phyloP scores from a whole-genome alignment of 345 rosid genomes.

The Eucalyptus paniculata region DNA sequence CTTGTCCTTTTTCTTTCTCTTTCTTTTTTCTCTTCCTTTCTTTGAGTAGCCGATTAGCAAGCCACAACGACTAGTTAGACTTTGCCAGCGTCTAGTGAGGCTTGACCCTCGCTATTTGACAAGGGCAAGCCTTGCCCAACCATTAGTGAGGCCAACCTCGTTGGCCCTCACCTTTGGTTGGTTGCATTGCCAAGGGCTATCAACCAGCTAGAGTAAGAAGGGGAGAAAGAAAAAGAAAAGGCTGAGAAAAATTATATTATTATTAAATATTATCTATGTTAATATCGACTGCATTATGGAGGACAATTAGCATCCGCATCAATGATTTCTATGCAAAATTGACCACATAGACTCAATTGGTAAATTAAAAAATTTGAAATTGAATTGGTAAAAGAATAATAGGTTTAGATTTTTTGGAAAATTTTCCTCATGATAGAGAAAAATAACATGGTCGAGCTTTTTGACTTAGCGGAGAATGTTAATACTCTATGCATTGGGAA shows the following conservation, averaged over 20 bases:
- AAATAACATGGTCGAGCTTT: background rate
- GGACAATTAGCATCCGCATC: accelerated
- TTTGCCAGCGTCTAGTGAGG: too few species aligned
- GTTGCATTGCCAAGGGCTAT: accelerated
- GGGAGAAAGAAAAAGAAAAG: too few species aligned
- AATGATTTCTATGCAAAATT: accelerated
- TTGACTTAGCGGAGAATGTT: background rate
- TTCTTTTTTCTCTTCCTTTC: background rate
- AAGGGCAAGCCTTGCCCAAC: background rate
- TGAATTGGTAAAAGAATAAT: too few species aligned
- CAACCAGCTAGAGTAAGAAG: too few species aligned
- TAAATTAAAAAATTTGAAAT: too few species aligned
- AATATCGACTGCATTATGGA: accelerated
- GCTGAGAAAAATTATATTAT: too few species aligned
- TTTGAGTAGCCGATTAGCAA: accelerated
- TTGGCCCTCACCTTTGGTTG: background rate
- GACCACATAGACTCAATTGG: accelerated
- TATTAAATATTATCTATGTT: too few species aligned
- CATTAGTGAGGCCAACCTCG: background rate
- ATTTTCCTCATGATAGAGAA: background rate
- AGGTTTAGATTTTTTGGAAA: too few species aligned
- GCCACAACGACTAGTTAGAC: accelerated
- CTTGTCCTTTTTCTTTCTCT: too few species aligned
- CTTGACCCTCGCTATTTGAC: too few species aligned
- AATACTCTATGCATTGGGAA: background rate